phyloP scores from a whole-genome alignment of 352 stramenopile species.

The Pythium sp. region DNA sequence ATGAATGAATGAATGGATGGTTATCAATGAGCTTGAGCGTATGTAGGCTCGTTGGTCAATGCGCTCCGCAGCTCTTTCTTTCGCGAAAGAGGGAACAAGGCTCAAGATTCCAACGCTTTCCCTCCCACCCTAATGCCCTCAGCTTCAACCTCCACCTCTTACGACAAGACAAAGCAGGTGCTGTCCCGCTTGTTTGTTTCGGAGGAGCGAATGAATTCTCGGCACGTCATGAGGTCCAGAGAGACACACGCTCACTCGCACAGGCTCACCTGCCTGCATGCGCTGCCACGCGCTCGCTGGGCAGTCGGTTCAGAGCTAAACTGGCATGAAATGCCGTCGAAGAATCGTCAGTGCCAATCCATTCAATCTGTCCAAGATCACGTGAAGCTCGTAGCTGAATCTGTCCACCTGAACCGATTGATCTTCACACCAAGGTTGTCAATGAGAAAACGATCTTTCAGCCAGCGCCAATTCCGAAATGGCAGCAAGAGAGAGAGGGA shows the following conservation, averaged over 20 bases:
- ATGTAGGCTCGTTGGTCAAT: background rate
- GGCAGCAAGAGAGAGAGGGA: background rate
- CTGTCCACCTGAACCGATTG: background rate
- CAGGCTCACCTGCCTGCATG: background rate
- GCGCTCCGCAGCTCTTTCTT: background rate
- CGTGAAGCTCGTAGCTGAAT: background rate
- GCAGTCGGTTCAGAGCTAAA: no score
- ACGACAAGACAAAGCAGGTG: background rate
- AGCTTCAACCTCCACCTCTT: conserved; percentile 5
- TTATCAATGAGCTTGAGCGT: background rate
- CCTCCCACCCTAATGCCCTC: background rate
- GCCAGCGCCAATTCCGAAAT: background rate
- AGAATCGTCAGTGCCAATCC: no score
- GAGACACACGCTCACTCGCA: background rate
- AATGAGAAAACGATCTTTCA: no score
- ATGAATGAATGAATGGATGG: background rate
- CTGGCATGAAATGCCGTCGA: no score
- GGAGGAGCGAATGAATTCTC: background rate
- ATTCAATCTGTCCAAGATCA: no score
- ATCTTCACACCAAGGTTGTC: background rate
- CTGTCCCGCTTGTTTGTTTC: background rate
- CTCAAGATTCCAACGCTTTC: background rate
- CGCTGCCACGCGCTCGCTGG: background rate
- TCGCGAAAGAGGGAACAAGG: conserved; percentile 1
- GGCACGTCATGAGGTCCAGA: conserved; percentile 4